These are phyloP conservation scores for Scheffersomyces spartinae DNA, from an alignment of 805 yeast genomes.

Conservation along the genomic window DNA sequence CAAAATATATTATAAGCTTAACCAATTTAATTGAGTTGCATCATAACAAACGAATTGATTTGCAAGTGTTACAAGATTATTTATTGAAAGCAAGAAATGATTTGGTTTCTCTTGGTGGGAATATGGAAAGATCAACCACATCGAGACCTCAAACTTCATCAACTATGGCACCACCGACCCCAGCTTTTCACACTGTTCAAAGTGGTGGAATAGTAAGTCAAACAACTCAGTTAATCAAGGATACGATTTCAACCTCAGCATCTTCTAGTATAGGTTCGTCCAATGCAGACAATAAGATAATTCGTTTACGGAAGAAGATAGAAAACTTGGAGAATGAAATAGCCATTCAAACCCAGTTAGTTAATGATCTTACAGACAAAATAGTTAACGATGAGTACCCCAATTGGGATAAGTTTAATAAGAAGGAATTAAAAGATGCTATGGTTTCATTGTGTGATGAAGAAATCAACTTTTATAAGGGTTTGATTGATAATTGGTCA, in stretches of 20 bases:
- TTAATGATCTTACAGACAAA: conserved; percentile 33
- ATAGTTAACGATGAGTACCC: conserved; percentile 41
- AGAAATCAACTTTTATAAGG: conserved; percentile 62
- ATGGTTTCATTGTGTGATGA: conserved; percentile 64
- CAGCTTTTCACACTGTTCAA: conserved; percentile 11
- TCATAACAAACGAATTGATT: conserved; percentile 85
- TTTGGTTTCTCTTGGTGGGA: no score
- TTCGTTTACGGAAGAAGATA: conserved; percentile 30
- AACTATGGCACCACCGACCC: conserved; percentile 20
- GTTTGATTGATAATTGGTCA: conserved; percentile 61
- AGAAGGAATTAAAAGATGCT: conserved; percentile 62
- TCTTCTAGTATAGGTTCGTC: conserved; percentile 28
- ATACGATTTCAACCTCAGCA: conserved; percentile 39
- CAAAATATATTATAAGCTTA: conserved; percentile 45
- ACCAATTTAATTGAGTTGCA: conserved; percentile 63
- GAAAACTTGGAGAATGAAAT: conserved; percentile 35
- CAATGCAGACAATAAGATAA: conserved; percentile 31
- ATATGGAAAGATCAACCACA: no score
- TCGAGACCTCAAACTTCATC: conserved; percentile 4
- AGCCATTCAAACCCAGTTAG: conserved; percentile 30
- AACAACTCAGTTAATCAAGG: conserved; percentile 35
- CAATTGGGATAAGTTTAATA: conserved; percentile 70
- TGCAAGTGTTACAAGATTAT: conserved; percentile 77
- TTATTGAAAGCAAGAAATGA: conserved; percentile 61
- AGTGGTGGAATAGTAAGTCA: conserved; percentile 26